Conservation (phyloP, 2,329 filamentous ascomycete genomes). For the Sclerotinia borealis region DNA sequence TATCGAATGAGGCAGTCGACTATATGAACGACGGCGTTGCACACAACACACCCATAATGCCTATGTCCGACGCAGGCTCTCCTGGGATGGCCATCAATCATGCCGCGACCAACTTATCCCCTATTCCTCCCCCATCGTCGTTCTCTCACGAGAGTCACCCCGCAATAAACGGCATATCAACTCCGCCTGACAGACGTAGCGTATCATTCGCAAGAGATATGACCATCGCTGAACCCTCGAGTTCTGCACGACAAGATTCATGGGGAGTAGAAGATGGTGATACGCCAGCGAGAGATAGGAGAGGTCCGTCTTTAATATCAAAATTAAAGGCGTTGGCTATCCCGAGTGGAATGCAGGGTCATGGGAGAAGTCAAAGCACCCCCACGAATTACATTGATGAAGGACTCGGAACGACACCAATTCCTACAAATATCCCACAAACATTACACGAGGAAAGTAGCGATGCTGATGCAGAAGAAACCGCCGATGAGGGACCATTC, state of each 20-base stretch:
- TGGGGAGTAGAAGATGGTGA: conserved; percentile 56
- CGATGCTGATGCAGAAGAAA: conserved; percentile 83
- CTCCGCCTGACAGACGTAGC: conserved; percentile 48
- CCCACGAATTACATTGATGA: conserved; percentile 31
- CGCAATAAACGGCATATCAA: conserved; percentile 24
- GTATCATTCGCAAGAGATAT: conserved; percentile 65
- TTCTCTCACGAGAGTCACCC: conserved; percentile 9
- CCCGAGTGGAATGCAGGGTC: conserved; percentile 37
- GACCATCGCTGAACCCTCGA: conserved; percentile 38
- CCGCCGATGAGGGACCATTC: conserved; percentile 66
- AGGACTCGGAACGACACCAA: conserved; percentile 36
- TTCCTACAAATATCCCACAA: conserved; percentile 46
- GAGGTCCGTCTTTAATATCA: conserved; percentile 66
- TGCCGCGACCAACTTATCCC: conserved; percentile 1
- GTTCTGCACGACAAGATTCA: conserved; percentile 57
- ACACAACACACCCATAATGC: conserved; percentile 17
- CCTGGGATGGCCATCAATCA: background rate
- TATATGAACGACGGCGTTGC: conserved; percentile 32
- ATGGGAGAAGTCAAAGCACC: conserved; percentile 40
- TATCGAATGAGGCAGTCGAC: conserved; percentile 26
- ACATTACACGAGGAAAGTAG: conserved; percentile 54
- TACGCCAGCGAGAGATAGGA: conserved; percentile 48
- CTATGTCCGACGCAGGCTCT: background rate
- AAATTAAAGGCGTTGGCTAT: conserved; percentile 70
- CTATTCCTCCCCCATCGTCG: conserved; percentile 17